Evolutionary conservation across 1,139 yeast genomes (phyloP).

Genomic region (Geotrichum reessii): DNA sequence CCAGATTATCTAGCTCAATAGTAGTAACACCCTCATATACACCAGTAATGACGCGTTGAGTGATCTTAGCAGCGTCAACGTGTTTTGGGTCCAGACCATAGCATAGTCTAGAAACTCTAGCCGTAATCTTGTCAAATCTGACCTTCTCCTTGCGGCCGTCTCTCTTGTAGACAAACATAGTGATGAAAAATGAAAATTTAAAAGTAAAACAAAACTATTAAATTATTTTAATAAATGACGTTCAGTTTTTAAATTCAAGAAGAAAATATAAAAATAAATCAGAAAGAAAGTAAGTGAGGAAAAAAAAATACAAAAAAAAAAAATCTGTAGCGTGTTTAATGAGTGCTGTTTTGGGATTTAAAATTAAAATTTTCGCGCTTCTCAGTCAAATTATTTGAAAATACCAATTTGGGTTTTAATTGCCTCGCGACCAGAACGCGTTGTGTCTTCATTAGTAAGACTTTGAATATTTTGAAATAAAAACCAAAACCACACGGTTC

Average conservation of each 20-base stretch:
- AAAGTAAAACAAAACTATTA: neutral
- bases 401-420: neutral
- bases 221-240: neutral
- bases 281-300: neutral
- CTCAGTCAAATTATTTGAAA: neutral
- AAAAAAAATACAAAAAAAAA: neutral
- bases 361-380: neutral
- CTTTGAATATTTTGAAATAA: neutral
- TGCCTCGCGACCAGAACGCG: neutral
- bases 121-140: constrained; percentile 56
- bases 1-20: constrained; percentile 65
- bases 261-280: neutral
- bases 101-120: constrained; percentile 48
- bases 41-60: constrained; percentile 68
- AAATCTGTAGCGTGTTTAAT: neutral
- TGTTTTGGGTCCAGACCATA: constrained; percentile 63
- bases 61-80: constrained; percentile 65
- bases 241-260: neutral
- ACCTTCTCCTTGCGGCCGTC: constrained; percentile 73
- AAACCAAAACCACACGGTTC: neutral
- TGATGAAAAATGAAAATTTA: neutral
- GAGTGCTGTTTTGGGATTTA: neutral
- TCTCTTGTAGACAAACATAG: constrained; percentile 42
- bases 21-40: constrained; percentile 83
- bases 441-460: neutral